phyloP scores from a whole-genome alignment of 2,329 filamentous ascomycete species.

The Colletotrichum phormii region DNA sequence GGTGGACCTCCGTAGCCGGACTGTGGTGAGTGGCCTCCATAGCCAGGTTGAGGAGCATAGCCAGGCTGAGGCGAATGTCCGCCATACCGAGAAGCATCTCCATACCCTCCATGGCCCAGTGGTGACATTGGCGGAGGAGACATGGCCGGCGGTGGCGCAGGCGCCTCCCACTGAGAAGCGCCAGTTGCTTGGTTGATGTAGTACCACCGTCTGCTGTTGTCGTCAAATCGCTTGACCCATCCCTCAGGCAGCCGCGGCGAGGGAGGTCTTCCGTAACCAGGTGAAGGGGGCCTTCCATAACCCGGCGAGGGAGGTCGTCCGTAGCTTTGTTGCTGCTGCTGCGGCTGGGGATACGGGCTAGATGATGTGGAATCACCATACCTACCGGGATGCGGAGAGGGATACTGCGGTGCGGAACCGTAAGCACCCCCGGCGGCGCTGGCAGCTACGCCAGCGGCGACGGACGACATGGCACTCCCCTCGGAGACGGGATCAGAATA shows the following conservation, averaged over 20 bases:
- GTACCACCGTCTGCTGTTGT: conserved; percentile 64
- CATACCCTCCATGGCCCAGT: conserved; percentile 36
- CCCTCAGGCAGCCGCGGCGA: conserved; percentile 60
- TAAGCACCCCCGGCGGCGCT: conserved; percentile 30
- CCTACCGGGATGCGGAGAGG: conserved; percentile 19
- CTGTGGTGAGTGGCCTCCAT: conserved; percentile 25
- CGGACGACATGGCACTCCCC: conserved; percentile 5
- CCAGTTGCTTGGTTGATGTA: conserved; percentile 68
- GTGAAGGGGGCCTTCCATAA: not conserved
- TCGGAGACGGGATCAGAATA: conserved; percentile 15
- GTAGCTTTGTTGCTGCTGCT: conserved; percentile 30
- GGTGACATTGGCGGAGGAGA: conserved; percentile 24
- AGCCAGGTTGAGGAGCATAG: conserved; percentile 34
- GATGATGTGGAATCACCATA: conserved; percentile 21
- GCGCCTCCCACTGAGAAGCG: conserved; percentile 67
- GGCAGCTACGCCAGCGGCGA: conserved; percentile 5
- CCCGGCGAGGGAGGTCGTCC: no score
- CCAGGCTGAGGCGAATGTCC: conserved; percentile 31
- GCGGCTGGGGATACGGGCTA: conserved; percentile 18
- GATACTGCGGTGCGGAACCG: conserved; percentile 29
- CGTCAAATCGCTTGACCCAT: conserved; percentile 68
- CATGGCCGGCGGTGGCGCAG: conserved; percentile 32
- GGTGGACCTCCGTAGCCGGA: conserved; percentile 33
- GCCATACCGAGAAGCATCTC: conserved; percentile 24
- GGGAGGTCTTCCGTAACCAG: conserved; percentile 37